phyloP scores from a whole-genome alignment of 441 rosid genomes.

The Erysimum cheiri region DNA sequence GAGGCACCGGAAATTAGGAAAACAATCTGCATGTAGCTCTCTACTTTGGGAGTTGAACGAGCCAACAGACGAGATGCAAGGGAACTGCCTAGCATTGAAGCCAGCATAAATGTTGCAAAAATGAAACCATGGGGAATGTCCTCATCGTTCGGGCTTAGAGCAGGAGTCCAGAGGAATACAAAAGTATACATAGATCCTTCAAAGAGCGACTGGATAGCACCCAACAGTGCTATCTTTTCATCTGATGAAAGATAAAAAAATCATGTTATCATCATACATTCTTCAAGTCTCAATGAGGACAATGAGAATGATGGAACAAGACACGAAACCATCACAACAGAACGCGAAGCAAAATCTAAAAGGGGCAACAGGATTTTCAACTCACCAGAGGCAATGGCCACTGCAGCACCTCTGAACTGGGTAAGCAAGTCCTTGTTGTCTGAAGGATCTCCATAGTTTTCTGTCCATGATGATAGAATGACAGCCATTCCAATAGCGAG shows the following conservation, averaged over 20 bases:
- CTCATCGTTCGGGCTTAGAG: conserved; percentile 91
- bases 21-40: conserved; percentile 98
- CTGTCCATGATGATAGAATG: conserved; percentile 90
- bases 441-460: conserved; percentile 92
- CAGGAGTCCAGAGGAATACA: conserved; percentile 99
- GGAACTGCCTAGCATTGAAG: conserved; percentile 98
- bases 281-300: conserved; percentile 3
- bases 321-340: conserved; percentile 5
- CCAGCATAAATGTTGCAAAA: conserved; percentile 97
- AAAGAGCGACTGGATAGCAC: conserved; percentile 97
- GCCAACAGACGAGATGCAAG: conserved; percentile 92
- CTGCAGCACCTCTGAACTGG: conserved; percentile 95
- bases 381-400: conserved; percentile 96
- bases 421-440: conserved; percentile 90
- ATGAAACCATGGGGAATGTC: conserved; percentile 99
- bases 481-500: conserved; percentile 95
- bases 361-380: neutral
- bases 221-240: conserved; percentile 96
- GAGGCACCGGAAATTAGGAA: conserved; percentile 79
- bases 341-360: neutral
- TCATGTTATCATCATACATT: conserved; percentile 8
- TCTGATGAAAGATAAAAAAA: conserved; percentile 49
- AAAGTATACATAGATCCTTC: conserved; percentile 99
- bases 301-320: conserved; percentile 1
- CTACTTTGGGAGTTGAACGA: conserved; percentile 77